Evolutionary conservation across 192 early-diverging fungal species (phyloP), one percentile per base, ranked within the genome.

Genomic region (Coemansia sp.): DNA sequence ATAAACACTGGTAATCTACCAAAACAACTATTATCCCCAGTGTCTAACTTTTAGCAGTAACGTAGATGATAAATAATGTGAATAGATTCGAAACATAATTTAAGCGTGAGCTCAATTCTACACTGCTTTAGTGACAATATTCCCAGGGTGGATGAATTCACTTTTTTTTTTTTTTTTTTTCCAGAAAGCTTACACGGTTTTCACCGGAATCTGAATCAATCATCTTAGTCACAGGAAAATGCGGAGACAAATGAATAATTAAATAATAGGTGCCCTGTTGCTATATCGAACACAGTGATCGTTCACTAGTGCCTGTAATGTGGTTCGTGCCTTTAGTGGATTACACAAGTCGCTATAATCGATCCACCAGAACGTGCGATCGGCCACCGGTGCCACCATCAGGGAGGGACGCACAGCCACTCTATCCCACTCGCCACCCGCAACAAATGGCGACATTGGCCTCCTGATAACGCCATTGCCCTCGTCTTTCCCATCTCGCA

Each of bases 291-390:
- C 7, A 16, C 48, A 65, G 3, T 56, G 48, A 1, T 67, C 43
- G 39, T 60, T 52, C 14, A 79, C 59, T 12, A 82, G 59, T 0
- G 37, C 26, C 5, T 41, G 70, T n/a, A 82, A 36, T 3, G 57
- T 70, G 20, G 35, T 21, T 4, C 79, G 69, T 3, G 79, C 79
- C 14, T 35, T 56, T 14, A 66, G 70, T 4, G 79, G 79, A 31
- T 76, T 72, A 31, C 64, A 64, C 45, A 82, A 33, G 45, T 82
- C 79, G 39, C 70, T 73, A 21, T 82, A 82, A 21, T 82, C 73
- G 20, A 82, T 82, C 79, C 79, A 82, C 70, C 74, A 82, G 37
- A 82, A 76, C 2, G 52, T 36, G 23, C 59, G 68, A 1, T 36
- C 50, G 35, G 70, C 53, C 6, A 34, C 38, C 2, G 68, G 41